Conservation (phyloP, 2,329 filamentous ascomycete species). For the Alternaria ethzedia region DNA sequence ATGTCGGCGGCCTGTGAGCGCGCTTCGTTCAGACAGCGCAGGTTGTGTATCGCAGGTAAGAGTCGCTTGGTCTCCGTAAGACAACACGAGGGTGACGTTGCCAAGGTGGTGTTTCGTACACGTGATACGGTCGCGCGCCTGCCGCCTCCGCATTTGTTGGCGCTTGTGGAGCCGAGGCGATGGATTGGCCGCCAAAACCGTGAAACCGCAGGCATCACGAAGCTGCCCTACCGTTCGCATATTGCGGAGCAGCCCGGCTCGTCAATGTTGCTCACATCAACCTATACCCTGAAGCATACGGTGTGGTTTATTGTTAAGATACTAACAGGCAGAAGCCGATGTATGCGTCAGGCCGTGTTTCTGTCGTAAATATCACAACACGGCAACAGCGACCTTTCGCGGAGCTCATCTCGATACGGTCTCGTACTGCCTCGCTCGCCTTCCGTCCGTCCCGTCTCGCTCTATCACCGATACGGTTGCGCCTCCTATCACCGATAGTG, state of each 20-base stretch:
- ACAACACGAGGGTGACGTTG: conserved; percentile 25
- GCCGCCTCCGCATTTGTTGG: conserved; percentile 31
- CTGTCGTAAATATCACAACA: neutral
- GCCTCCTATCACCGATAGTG: neutral
- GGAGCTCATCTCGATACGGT: neutral
- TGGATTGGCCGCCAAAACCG: conserved; percentile 13
- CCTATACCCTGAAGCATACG: neutral
- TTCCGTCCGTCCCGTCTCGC: neutral
- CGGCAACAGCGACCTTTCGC: neutral
- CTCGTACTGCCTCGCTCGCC: neutral
- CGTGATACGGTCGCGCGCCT: conserved; percentile 24
- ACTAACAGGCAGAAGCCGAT: neutral
- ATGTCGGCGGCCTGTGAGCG: conserved; percentile 28
- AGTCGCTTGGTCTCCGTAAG: conserved; percentile 24
- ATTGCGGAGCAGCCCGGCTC: neutral
- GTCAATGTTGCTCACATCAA: neutral
- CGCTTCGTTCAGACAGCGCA: conserved; percentile 5
- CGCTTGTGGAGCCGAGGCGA: conserved; percentile 11
- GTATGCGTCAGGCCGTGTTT: neutral
- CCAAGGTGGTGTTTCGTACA: conserved; percentile 21
- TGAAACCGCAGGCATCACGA: neutral
- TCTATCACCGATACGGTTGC: neutral
- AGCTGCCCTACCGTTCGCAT: neutral
- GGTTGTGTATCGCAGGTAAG: conserved; percentile 13
- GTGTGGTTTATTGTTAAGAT: neutral